Base-by-base conservation (phyloP, 352 stramenopile genomes). In the Globisporangium carolinianum region DNA sequence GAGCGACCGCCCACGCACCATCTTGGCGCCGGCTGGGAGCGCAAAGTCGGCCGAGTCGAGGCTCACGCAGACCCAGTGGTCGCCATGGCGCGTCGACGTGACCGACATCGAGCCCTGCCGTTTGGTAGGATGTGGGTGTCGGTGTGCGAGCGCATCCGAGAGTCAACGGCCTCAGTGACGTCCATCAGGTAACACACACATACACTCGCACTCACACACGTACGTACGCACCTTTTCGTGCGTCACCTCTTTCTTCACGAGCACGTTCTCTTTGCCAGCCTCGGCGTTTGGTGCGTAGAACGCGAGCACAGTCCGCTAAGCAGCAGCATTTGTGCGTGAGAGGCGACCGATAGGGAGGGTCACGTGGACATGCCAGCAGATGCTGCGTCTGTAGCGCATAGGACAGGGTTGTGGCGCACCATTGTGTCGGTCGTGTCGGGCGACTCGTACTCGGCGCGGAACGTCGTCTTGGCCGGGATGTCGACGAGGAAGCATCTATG, bases 361-460 rank as follows among this genome's bases (percentile, higher is more conserved):
- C 38, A 43, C 7, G 3, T 43, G 11, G 7, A 43, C 38, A 11
- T 43, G 38, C 4, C 7, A 11, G 7, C 11, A 11, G 38, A 12
- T 43, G 39, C 6, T 11, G 38, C 38, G 10, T 7, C 10, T 42
- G 38, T 12, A 11, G 38, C 38, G 5, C 0, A 42, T 11, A 42
- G 38, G 10, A 11, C 38, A 42, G n/a, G 5, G 42, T 37, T 14
- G 6, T 35, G 4, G 7, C 57, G 14, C 60, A 87, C 83, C 76
- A 91, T 82, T 15, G 75, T 78, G 48, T 88, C 74, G 3, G 69
- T 87, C 45, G 83, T 89, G 63, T 95, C 86, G n/a, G 84, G 86
- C 36, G 86, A 94, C 57, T 94, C 76, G 49, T 92, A 95, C 62
- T 91, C 79, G 32, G 75, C 82, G 51, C 82, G 79, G 63, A 95